phyloP scores from a whole-genome alignment of 805 yeast species.

The Saturnispora sekii region DNA sequence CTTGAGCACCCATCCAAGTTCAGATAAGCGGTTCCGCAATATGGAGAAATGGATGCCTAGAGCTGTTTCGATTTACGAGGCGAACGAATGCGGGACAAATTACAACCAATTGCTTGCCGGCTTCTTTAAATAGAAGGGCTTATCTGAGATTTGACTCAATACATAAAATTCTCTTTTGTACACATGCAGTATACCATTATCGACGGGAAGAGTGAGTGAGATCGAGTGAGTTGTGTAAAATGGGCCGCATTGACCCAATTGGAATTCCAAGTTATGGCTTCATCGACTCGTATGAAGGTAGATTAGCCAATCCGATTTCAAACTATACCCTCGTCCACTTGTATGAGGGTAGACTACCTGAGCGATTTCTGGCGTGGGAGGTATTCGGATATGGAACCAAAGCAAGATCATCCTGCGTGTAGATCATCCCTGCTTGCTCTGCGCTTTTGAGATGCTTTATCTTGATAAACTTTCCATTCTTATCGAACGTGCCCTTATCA shows the following conservation, averaged over 20 bases:
- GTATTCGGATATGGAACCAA: not conserved
- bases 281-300: not conserved
- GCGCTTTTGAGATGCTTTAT: not conserved
- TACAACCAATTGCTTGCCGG: not conserved
- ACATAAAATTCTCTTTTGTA: too few species aligned
- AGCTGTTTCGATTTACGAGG: constrained; percentile 36
- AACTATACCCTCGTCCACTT: not conserved
- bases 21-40: constrained; percentile 58
- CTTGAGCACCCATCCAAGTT: constrained; percentile 84
- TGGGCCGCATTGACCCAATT: too few species aligned
- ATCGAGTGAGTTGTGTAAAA: too few species aligned
- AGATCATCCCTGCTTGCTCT: not conserved
- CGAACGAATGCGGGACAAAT: constrained; percentile 29
- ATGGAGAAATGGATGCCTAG: constrained; percentile 61
- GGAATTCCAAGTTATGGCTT: not conserved
- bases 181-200: too few species aligned
- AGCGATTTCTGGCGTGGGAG: not conserved
- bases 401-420: not conserved
- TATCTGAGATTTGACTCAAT: too few species aligned
- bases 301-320: not conserved
- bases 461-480: not conserved
- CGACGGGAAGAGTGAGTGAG: too few species aligned
- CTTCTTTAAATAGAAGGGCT: not conserved
- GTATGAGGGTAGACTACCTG: constrained; percentile 2
- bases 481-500: constrained; percentile 2